Percentiles rank a stretch among this genome's conserved stretches.
Conservation (phyloP, 106 monocot species). For the Phalaenopsis equestris region DNA sequence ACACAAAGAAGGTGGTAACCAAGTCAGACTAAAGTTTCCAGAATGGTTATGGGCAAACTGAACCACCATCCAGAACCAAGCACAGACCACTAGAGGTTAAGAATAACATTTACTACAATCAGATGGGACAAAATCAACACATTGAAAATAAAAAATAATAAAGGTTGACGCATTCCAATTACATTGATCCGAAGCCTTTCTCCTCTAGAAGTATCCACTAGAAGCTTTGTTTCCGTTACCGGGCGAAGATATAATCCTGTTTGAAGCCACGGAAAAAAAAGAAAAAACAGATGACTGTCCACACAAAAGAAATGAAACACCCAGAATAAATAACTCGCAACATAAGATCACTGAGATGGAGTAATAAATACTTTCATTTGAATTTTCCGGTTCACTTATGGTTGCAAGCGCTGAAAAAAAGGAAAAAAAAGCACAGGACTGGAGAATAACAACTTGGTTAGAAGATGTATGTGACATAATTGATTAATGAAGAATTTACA, state of each 20-base stretch:
- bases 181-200: constrained; percentile 94
- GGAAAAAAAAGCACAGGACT: neutral
- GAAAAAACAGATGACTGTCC: neutral
- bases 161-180: constrained; percentile 12
- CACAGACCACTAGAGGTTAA: too few species aligned
- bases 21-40: too few species aligned
- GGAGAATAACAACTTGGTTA: neutral
- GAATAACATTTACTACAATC: neutral
- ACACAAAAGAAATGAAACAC: too few species aligned
- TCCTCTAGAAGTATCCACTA: constrained; percentile 93
- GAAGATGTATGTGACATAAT: neutral
- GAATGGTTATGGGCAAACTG: too few species aligned
- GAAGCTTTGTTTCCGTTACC: constrained; percentile 75
- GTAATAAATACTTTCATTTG: neutral
- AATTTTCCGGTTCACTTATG: neutral
- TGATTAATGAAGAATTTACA: too few species aligned
- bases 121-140: neutral
- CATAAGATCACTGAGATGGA: too few species aligned
- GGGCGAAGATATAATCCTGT: constrained; percentile 85
- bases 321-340: neutral
- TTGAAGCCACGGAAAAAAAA: neutral
- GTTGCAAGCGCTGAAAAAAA: neutral
- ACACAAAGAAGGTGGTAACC: too few species aligned
- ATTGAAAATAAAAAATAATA: neutral
- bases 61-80: too few species aligned